Conservation (phyloP, 257 asterid genomes). For the Catharanthus roseus region DNA sequence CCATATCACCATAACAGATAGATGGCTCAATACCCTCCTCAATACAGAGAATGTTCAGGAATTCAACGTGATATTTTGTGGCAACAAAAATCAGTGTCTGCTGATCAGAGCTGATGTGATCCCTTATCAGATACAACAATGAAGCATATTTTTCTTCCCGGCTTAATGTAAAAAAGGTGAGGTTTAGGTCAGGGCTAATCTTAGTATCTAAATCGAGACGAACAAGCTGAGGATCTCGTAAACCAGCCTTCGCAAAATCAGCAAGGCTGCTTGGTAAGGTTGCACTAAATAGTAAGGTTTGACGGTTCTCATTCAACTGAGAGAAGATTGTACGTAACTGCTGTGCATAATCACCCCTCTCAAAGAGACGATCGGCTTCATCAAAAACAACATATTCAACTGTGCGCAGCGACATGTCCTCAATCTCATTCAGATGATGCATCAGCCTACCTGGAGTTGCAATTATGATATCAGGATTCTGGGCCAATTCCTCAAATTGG, state of each 20-base stretch:
- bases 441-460: slow-evolving; percentile 97
- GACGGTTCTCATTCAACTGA: slow-evolving; percentile 79
- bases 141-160: slow-evolving; percentile 87
- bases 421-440: slow-evolving; percentile 91
- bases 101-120: slow-evolving; percentile 58
- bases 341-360: slow-evolving; percentile 83
- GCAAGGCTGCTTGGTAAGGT: slow-evolving; percentile 95
- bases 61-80: slow-evolving; percentile 92
- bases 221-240: slow-evolving; percentile 87
- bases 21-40: slow-evolving; percentile 90
- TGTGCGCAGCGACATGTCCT: slow-evolving; percentile 83
- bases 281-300: slow-evolving; percentile 90
- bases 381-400: slow-evolving; percentile 94
- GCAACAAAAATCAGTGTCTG: slow-evolving; percentile 83
- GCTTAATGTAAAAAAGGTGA: slow-evolving; percentile 71
- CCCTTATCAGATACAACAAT: slow-evolving; percentile 72
- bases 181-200: slow-evolving; percentile 84
- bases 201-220: slow-evolving; percentile 91
- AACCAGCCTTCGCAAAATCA: slow-evolving; percentile 96
- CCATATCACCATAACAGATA: slow-evolving; percentile 97
- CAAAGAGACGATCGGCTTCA: slow-evolving; percentile 93
- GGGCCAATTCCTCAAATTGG: slow-evolving; percentile 93
- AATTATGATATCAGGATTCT: slow-evolving; percentile 80
- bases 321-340: slow-evolving; percentile 72
- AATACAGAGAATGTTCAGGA: slow-evolving; percentile 48